phyloP scores from a whole-genome alignment of 306 rosid genomes.

The Trifolium fragiferum region DNA sequence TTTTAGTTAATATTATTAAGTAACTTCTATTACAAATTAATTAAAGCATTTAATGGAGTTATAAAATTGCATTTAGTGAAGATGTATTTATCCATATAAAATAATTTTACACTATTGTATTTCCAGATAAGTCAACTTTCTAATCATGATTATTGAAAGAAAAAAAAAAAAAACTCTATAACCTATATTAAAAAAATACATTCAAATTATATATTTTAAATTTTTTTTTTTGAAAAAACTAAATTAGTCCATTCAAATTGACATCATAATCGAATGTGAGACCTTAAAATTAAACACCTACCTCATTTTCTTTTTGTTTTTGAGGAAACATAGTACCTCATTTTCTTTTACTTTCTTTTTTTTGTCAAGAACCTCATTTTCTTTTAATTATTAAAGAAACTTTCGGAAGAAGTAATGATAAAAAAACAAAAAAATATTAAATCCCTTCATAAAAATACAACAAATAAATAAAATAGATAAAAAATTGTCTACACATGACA shows the following conservation, averaged over 20 bases:
- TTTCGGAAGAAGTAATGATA: neutral
- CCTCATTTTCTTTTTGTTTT: too few relatives aligned
- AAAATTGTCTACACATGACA: neutral
- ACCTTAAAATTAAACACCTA: too few relatives aligned
- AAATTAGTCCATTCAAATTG: too few relatives aligned
- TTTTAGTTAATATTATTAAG: neutral
- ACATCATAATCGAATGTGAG: too few relatives aligned
- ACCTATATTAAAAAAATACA: too few relatives aligned
- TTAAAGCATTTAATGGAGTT: neutral
- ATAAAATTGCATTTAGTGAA: neutral
- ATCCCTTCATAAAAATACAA: neutral
- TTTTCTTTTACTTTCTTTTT: too few relatives aligned
- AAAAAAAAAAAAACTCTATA: too few relatives aligned
- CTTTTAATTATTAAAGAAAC: neutral
- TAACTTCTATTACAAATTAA: neutral
- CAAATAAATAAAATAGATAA: neutral
- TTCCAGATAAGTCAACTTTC: too few relatives aligned
- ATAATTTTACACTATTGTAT: neutral
- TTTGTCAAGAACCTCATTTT: neutral
- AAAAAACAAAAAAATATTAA: neutral
- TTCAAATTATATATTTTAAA: too few relatives aligned
- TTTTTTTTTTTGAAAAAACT: too few relatives aligned
- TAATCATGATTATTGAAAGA: too few relatives aligned
- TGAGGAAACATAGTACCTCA: too few relatives aligned
- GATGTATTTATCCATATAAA: neutral